Conservation (phyloP, 75 land plant species). For the Azolla pinnata region DNA sequence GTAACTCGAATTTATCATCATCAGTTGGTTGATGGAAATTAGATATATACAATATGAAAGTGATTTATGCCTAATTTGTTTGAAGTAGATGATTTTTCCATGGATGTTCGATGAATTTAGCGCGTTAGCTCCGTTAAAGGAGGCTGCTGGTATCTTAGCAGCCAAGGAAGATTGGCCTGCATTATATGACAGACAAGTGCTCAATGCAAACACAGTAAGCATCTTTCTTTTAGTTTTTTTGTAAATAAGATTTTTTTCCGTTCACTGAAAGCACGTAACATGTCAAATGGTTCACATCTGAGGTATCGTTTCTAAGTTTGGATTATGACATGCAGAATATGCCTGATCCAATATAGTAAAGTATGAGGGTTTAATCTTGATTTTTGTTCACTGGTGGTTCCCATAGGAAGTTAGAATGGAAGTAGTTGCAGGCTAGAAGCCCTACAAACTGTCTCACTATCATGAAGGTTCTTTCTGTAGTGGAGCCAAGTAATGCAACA, state of each 20-base stretch:
- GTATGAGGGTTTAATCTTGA: no score
- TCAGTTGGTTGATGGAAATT: neutral
- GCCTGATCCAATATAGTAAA: no score
- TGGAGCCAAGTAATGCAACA: no score
- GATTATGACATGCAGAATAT: no score
- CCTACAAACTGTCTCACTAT: no score
- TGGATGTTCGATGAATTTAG: constrained; percentile 94
- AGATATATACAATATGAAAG: neutral
- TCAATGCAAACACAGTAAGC: constrained; percentile 66
- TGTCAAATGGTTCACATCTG: no score
- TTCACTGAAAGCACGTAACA: no score
- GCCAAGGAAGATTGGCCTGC: constrained; percentile 80
- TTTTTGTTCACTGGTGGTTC: no score
- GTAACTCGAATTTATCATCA: constrained; percentile 22
- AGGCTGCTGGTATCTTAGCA: constrained; percentile 77
- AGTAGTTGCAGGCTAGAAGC: no score
- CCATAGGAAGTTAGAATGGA: no score
- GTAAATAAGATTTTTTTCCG: constrained; percentile 1
- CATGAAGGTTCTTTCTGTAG: no score
- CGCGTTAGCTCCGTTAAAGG: constrained; percentile 64
- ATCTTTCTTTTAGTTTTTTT: constrained; percentile 3
- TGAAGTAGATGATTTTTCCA: constrained; percentile 86
- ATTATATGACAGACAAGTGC: constrained; percentile 42
- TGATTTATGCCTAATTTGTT: neutral
- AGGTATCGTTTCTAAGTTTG: no score